phyloP scores from a whole-genome alignment of 108 stramenopile genomes.

The Skeletonema potamos region DNA sequence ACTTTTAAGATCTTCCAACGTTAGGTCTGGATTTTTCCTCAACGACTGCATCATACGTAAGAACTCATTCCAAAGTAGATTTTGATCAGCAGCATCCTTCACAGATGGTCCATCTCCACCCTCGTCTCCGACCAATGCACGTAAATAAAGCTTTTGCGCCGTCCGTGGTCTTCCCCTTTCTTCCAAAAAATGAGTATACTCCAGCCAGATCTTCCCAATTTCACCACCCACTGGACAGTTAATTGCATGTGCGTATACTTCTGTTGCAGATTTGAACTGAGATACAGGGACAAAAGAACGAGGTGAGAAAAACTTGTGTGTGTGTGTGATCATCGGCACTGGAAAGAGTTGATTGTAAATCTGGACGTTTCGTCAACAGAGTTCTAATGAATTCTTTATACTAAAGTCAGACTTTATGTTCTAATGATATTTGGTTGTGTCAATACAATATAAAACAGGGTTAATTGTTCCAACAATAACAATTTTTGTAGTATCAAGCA shows the following conservation, averaged over 20 bases:
- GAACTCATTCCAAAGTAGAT: conserved; percentile 80
- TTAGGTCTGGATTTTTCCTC: conserved; percentile 65
- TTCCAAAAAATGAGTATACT: conserved; percentile 78
- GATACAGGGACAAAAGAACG: neutral
- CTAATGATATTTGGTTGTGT: neutral
- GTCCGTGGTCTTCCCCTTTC: conserved; percentile 64
- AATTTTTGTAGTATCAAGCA: no score
- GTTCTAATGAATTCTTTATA: conserved; percentile 3
- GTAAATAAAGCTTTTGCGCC: conserved; percentile 78
- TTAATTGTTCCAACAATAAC: neutral
- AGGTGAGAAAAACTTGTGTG: conserved; percentile 2
- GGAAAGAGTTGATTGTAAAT: neutral
- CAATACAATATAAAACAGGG: neutral
- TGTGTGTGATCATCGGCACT: neutral
- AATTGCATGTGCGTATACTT: conserved; percentile 82
- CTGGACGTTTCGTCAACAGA: neutral
- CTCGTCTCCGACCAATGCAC: conserved; percentile 62
- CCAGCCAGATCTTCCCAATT: conserved; percentile 72
- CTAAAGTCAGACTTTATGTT: neutral
- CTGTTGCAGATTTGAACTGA: conserved; percentile 80
- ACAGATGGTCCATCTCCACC: conserved; percentile 45
- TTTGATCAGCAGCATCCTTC: conserved; percentile 63
- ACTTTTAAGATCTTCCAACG: conserved; percentile 58
- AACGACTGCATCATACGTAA: conserved; percentile 69
- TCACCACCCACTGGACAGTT: conserved; percentile 64